Conservation (phyloP, 352 stramenopile genomes). For the Phytopythium delawarense region DNA sequence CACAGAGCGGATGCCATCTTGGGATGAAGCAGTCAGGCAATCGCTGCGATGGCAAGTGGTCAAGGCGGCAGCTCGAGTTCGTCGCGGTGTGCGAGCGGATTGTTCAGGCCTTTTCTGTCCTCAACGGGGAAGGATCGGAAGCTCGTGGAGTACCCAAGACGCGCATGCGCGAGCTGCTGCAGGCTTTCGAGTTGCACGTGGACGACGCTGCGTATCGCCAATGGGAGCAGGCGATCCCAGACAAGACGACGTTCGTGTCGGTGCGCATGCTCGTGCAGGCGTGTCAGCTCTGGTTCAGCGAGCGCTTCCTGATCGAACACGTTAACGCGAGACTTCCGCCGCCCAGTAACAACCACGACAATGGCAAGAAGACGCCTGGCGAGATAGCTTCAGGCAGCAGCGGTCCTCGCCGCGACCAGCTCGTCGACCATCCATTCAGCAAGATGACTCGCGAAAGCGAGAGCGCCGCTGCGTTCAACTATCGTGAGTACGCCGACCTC, state of each 20-base stretch:
- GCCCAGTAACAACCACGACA: slow-evolving; percentile 15
- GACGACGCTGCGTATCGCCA: slow-evolving; percentile 36
- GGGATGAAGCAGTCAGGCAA: neutral
- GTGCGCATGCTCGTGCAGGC: slow-evolving; percentile 44
- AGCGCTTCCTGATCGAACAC: slow-evolving; percentile 40
- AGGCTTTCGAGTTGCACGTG: slow-evolving; percentile 22
- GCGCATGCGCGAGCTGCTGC: neutral
- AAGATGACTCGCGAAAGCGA: slow-evolving; percentile 35
- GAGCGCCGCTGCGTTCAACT: slow-evolving; percentile 38
- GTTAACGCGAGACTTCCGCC: slow-evolving; percentile 14
- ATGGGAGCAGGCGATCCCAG: slow-evolving; percentile 52
- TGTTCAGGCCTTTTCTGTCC: slow-evolving; percentile 26
- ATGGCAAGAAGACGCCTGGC: neutral
- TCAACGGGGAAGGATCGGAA: neutral
- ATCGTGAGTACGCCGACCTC: slow-evolving; percentile 30
- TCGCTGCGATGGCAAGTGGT: neutral
- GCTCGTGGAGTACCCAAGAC: neutral
- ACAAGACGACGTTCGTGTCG: slow-evolving; percentile 13
- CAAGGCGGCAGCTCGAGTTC: slow-evolving; percentile 27
- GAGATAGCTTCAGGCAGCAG: neutral
- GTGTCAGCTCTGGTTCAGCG: slow-evolving; percentile 49
- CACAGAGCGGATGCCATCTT: neutral
- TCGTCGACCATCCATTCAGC: slow-evolving; percentile 39
- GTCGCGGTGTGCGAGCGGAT: slow-evolving; percentile 45
- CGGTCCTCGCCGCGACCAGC: slow-evolving; percentile 1